Percentiles rank a stretch among this genome's conserved stretches.
Conservation (phyloP, 495 filamentous ascomycete species). For the Darksidea phi region DNA sequence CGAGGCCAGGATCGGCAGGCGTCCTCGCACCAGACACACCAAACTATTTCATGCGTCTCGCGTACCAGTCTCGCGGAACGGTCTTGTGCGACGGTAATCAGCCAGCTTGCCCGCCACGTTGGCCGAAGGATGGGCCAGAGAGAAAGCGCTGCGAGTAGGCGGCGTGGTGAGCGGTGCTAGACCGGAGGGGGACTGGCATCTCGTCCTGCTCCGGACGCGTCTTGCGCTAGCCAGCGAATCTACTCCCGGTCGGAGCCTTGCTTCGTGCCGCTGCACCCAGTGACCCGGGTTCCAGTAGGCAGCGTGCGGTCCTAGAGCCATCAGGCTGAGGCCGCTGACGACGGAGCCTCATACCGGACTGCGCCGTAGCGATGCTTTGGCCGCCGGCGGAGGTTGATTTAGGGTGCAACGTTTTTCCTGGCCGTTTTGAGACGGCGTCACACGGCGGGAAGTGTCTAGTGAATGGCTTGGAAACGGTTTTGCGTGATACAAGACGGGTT, state of each 20-base stretch:
- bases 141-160: conserved; percentile 13
- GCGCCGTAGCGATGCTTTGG: neutral
- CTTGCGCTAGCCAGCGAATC: conserved; percentile 16
- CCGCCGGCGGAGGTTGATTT: conserved; percentile 14
- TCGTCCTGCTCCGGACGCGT: neutral
- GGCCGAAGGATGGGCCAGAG: conserved; percentile 19
- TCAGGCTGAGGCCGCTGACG: neutral
- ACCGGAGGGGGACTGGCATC: conserved; percentile 16
- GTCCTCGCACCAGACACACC: conserved; percentile 24
- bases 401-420: conserved; percentile 25
- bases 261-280: conserved; percentile 8
- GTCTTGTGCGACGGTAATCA: conserved; percentile 23
- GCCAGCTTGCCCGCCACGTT: conserved; percentile 29
- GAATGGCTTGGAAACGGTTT: neutral
- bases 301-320: neutral
- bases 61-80: conserved; percentile 17
- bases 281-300: conserved; percentile 8
- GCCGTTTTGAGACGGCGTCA: conserved; percentile 1
- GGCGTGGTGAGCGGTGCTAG: conserved; percentile 25
- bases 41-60: conserved; percentile 22
- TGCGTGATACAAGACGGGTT: neutral
- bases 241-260: conserved; percentile 6
- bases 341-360: neutral
- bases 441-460: neutral
- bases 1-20: conserved; percentile 18